Conservation (phyloP, 202 grass and related monocot genomes). For the Zoysia matrella region DNA sequence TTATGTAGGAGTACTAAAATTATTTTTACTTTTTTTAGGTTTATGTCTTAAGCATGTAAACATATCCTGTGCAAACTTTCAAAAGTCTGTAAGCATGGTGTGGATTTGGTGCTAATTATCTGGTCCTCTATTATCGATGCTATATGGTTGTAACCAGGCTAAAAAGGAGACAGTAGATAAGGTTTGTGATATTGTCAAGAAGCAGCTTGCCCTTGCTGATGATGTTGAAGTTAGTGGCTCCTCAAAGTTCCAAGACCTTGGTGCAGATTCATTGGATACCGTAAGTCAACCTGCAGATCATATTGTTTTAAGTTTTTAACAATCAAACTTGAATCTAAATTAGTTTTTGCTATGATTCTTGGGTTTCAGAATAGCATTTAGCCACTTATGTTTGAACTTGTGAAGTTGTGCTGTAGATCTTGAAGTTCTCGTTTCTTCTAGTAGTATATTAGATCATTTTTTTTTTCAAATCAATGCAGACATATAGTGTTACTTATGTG, state of each 20-base stretch:
- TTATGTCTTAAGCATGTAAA: background rate
- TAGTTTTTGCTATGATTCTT: background rate
- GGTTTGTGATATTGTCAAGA: conserved; percentile 66
- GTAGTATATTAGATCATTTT: background rate
- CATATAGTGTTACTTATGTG: background rate
- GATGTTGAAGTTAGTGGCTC: conserved; percentile 40
- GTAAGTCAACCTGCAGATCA: conserved; percentile 34
- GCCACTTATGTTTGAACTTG: background rate
- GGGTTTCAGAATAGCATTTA: background rate
- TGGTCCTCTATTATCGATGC: background rate
- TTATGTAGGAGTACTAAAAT: background rate
- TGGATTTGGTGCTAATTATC: conserved; percentile 1
- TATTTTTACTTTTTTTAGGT: background rate
- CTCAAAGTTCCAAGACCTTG: conserved; percentile 67
- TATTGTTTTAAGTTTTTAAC: background rate
- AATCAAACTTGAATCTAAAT: background rate
- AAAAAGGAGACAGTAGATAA: conserved; percentile 55
- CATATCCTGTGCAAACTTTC: background rate
- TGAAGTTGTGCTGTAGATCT: background rate
- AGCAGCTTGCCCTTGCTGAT: conserved; percentile 53
- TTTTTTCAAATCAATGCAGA: conserved; percentile 2
- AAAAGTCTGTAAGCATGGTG: background rate
- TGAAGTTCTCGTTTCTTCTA: background rate
- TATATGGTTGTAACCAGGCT: conserved; percentile 49
- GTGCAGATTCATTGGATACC: conserved; percentile 71